Base-by-base conservation (phyloP, 108 stramenopile species). In the Seminavis robusta region DNA sequence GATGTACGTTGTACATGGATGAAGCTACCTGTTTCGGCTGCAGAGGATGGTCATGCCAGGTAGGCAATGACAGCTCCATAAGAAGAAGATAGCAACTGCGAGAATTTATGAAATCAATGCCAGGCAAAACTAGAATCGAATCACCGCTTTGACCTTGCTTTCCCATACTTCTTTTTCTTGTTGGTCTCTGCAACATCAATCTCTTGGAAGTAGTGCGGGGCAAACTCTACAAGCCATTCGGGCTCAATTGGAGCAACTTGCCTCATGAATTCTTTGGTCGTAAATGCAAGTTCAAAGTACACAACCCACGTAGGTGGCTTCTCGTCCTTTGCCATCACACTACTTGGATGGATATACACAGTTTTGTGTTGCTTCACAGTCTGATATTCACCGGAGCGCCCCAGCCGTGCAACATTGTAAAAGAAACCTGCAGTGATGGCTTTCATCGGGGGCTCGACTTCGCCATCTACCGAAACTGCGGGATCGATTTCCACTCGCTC, bases 251-350 rank as follows among this genome's bases (percentile, higher is more conserved):
- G 94, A 8, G 88, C 81, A 7, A 96, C 94, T 64, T 94, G 93
- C 27, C 99, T 77, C 96, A 99, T 98, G 82, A 82, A 99, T 65
- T 99, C 98, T 61, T 98, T 97, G 2, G 94, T 94, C 0, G 97
- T 99, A 59, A 97, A 96, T 4, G 95, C 94, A 24, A 99, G 76
- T 70, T 99, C 97, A 63, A 96, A 96, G 61, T 89, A 99, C 6
- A 92, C 69, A 10, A 99, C 61, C 95, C 95, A 98, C 33, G 73
- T 69, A 4, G 96, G 95, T 8, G 94, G 93, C 13, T 95, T 83
- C 46, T 95, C 87, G 45, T 91, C 92, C 45, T 95, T 91, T 17
- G 92, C 84, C 21, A 99, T 63, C 11, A 96, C 94, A 52, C 90
- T 92, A 26, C 87, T 87, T 0, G 99, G 99, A 72, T 99, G 99